A percentile compares a stretch with the other conserved stretches of the same genome.
phyloP scores from a whole-genome alignment of 2,329 filamentous ascomycete species.

The Aspergillus sp. region DNA sequence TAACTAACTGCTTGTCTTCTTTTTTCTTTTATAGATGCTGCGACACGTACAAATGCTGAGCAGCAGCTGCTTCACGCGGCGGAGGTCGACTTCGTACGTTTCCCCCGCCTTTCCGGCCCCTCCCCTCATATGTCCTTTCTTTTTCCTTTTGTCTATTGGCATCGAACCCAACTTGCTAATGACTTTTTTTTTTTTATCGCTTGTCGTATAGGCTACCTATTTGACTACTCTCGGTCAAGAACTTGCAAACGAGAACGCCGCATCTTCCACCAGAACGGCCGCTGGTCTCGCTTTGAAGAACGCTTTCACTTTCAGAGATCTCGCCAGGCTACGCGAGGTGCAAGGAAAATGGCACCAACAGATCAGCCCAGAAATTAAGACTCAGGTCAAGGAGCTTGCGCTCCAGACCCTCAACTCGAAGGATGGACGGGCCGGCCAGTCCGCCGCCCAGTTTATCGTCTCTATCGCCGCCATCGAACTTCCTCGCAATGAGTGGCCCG shows the following conservation, averaged over 20 bases:
- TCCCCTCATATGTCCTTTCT: conserved; percentile 17
- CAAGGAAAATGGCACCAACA: conserved; percentile 90
- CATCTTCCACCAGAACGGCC: conserved; percentile 81
- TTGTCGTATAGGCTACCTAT: conserved; percentile 69
- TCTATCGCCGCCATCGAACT: conserved; percentile 93
- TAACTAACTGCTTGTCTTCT: conserved; percentile 21
- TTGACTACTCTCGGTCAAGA: conserved; percentile 88
- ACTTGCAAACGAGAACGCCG: conserved; percentile 82
- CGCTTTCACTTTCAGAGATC: conserved; percentile 92
- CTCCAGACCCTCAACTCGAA: conserved; percentile 77
- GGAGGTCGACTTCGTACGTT: conserved; percentile 87
- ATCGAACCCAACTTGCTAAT: conserved; percentile 10
- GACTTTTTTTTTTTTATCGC: conserved; percentile 2
- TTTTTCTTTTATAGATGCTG: conserved; percentile 62
- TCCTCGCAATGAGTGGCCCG: conserved; percentile 86
- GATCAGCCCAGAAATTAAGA: conserved; percentile 77
- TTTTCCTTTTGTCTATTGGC: conserved; percentile 10
- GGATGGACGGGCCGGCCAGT: conserved; percentile 78
- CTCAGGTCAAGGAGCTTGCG: conserved; percentile 82
- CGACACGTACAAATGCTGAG: conserved; percentile 84
- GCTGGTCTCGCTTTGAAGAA: conserved; percentile 97
- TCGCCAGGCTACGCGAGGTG: conserved; percentile 77
- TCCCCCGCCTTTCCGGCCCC: conserved; percentile 1
- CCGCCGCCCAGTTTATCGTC: conserved; percentile 90
- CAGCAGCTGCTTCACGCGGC: conserved; percentile 89